Evolutionary conservation across 495 filamentous ascomycete genomes (phyloP).

Genomic region (Massariosphaeria phaeospora): DNA sequence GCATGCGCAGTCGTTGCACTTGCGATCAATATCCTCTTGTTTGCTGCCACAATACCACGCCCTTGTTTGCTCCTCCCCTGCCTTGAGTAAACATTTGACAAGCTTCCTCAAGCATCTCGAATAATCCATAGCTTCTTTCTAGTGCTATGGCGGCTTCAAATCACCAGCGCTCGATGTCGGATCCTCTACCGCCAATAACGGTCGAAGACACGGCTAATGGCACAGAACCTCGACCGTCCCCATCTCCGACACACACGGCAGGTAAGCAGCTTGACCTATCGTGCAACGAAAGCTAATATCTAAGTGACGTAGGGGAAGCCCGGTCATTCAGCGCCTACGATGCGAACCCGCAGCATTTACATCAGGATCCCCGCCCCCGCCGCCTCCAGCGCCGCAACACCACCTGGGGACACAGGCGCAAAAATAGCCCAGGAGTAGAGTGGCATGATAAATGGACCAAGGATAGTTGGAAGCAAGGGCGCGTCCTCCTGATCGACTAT

Average conservation of each 20-base stretch:
- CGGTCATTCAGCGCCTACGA: constrained; percentile 9
- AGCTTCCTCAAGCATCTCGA: not conserved
- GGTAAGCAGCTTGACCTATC: not conserved
- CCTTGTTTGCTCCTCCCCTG: not conserved
- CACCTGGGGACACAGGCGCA: constrained; percentile 27
- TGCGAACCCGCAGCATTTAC: not conserved
- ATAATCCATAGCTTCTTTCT: not conserved
- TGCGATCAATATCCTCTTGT: not conserved
- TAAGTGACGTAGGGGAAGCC: not conserved
- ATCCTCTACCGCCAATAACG: constrained; percentile 31
- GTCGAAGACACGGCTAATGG: constrained; percentile 27
- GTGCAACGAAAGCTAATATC: not conserved
- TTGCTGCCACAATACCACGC: too few relatives aligned
- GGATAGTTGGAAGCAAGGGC: constrained; percentile 34
- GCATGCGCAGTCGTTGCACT: not conserved
- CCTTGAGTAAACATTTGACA: not conserved
- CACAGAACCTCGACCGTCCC: constrained; percentile 11
- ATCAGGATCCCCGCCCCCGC: not conserved
- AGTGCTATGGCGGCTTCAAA: not conserved
- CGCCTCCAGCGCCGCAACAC: constrained; percentile 11
- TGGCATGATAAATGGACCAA: constrained; percentile 36
- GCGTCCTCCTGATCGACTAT: constrained; percentile 39
- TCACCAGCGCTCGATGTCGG: constrained; percentile 21
- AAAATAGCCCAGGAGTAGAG: constrained; percentile 29
- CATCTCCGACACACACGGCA: constrained; percentile 1